These are phyloP conservation scores for Grigorovia humatica DNA, from an alignment of 805 yeast genomes.

Conservation along the genomic window DNA sequence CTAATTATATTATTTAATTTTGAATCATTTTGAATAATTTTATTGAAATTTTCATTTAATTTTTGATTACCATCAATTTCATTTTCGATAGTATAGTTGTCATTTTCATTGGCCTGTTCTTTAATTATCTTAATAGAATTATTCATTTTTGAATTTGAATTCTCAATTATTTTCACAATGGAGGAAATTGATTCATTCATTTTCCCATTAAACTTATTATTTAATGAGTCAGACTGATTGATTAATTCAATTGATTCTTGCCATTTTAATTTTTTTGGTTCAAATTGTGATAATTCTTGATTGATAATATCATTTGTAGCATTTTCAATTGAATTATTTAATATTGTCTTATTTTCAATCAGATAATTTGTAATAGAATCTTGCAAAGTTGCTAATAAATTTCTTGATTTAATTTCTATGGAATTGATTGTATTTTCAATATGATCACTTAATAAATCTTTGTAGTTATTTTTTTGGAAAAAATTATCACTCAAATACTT, in stretches of 20 bases:
- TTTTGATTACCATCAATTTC: constrained; percentile 5
- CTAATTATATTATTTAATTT: constrained; percentile 7
- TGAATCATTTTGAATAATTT: constrained; percentile 12
- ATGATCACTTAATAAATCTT: constrained; percentile 6
- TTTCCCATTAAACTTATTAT: constrained; percentile 15
- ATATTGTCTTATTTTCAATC: constrained; percentile 15
- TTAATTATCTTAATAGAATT: constrained; percentile 12
- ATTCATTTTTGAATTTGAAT: constrained; percentile 11
- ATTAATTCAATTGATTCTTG: constrained; percentile 23
- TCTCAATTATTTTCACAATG: constrained; percentile 13
- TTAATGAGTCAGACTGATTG: constrained; percentile 26
- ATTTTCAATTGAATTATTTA: constrained; percentile 18
- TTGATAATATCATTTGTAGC: constrained; percentile 23
- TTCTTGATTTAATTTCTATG: constrained; percentile 16
- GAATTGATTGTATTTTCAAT: constrained; percentile 15
- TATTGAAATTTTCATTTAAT: constrained; percentile 13
- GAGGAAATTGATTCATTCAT: constrained; percentile 11
- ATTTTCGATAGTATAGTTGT: constrained; percentile 4
- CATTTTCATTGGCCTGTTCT: constrained; percentile 5
- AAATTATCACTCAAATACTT: constrained; percentile 23
- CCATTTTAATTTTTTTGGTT: constrained; percentile 24
- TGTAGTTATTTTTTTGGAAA: constrained; percentile 19
- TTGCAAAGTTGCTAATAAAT: constrained; percentile 13
- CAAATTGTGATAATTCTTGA: constrained; percentile 21
- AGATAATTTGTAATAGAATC: constrained; percentile 17